A percentile compares a stretch with the other conserved stretches of the same genome.
Evolutionary conservation across 179 eudicot species (phyloP).

Genomic region (Camellia oleifera): DNA sequence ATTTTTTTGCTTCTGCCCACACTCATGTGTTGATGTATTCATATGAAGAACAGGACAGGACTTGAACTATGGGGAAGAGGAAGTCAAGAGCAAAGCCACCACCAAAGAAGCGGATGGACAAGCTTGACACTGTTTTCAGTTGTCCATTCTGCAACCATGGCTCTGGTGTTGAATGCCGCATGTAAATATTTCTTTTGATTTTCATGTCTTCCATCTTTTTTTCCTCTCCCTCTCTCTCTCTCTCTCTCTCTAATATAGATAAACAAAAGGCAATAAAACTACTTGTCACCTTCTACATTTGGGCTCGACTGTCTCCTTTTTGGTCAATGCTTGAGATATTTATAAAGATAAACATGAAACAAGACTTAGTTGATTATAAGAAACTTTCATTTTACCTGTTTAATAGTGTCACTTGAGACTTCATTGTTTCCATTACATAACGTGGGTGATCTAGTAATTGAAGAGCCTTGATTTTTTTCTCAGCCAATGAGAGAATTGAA

Average conservation of each 20-base stretch:
- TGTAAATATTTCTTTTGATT: slow-evolving; percentile 43
- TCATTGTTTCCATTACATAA: background rate
- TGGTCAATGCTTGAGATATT: background rate
- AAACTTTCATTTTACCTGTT: background rate
- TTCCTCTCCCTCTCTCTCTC: too few species aligned
- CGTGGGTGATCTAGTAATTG: background rate
- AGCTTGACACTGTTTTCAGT: slow-evolving; percentile 88
- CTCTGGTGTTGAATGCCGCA: slow-evolving; percentile 84
- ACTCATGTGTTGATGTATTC: background rate
- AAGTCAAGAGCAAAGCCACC: slow-evolving; percentile 89
- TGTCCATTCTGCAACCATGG: slow-evolving; percentile 97
- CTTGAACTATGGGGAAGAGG: slow-evolving; percentile 74
- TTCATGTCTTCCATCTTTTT: slow-evolving; percentile 1
- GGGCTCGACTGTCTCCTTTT: background rate
- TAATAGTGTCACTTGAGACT: background rate
- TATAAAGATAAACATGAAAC: background rate
- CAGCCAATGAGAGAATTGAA: background rate
- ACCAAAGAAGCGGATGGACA: slow-evolving; percentile 80
- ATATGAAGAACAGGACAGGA: background rate
- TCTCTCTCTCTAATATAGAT: too few species aligned
- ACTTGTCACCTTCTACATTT: background rate
- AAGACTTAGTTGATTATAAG: background rate
- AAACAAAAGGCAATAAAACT: background rate
- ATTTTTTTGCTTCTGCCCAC: background rate
- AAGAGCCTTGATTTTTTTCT: background rate